Evolutionary conservation across 306 rosid genomes (phyloP).

Genomic region (Cajanus cajan): DNA sequence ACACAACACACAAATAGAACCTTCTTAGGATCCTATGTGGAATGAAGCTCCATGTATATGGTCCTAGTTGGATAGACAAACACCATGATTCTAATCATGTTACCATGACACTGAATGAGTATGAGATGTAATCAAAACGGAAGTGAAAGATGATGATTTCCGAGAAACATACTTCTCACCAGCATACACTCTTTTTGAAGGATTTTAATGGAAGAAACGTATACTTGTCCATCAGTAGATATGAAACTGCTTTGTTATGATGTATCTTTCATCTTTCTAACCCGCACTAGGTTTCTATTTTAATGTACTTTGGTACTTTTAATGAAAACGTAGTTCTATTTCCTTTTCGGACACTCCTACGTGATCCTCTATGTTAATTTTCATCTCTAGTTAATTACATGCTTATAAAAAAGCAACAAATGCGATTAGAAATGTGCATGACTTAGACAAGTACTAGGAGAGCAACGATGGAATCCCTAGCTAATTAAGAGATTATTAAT

Average conservation of each 20-base stretch:
- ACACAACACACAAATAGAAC: conserved; percentile 35
- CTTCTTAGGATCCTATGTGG: conserved; percentile 26
- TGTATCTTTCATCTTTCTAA: conserved; percentile 56
- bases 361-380: not conserved
- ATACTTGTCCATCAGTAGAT: conserved; percentile 20
- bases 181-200: not conserved
- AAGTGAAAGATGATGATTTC: conserved; percentile 34
- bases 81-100: not conserved
- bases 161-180: conserved; percentile 57
- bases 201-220: conserved; percentile 38
- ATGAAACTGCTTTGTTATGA: conserved; percentile 44
- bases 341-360: conserved; percentile 25
- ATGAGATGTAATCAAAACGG: conserved; percentile 28
- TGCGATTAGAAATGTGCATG: conserved; percentile 6
- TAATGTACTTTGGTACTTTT: conserved; percentile 38
- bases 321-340: conserved; percentile 32
- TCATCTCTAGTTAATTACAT: not conserved
- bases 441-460: not conserved
- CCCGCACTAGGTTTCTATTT: conserved; percentile 35
- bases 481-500: not conserved
- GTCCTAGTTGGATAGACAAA: conserved; percentile 25
- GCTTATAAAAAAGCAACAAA: conserved; percentile 16
- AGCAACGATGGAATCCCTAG: not conserved
- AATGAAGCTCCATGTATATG: conserved; percentile 13
- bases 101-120: conserved; percentile 4